Conservation (phyloP, 495 filamentous ascomycete species). For the Achaetomiella virescens region DNA sequence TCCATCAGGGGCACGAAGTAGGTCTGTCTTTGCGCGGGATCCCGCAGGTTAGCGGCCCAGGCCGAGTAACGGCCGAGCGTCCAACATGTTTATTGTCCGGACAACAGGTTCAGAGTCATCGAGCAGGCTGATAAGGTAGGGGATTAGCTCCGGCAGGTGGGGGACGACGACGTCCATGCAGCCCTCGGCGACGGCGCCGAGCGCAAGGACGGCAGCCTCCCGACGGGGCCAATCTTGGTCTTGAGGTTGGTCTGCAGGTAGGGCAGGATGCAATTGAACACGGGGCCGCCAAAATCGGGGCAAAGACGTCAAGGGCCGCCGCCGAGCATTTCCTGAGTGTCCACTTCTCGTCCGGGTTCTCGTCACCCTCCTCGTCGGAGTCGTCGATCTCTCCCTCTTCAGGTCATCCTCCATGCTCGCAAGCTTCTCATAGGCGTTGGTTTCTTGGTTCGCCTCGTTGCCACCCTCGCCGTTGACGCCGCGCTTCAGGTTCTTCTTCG, state of each 20-base stretch:
- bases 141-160: constrained; percentile 84
- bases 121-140: constrained; percentile 82
- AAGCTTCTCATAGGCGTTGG: constrained; percentile 44
- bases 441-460: constrained; percentile 47
- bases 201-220: constrained; percentile 89
- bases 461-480: constrained; percentile 43
- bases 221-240: constrained; percentile 87
- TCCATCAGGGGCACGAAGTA: constrained; percentile 98
- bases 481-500: constrained; percentile 56
- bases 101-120: constrained; percentile 87
- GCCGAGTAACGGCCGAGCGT: constrained; percentile 88
- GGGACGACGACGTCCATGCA: constrained; percentile 87
- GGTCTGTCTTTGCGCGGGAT: constrained; percentile 57
- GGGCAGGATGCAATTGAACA: constrained; percentile 86
- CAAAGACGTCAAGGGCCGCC: constrained; percentile 89
- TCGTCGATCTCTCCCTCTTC: constrained; percentile 83
- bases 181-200: constrained; percentile 92
- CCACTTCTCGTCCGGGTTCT: constrained; percentile 89
- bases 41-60: constrained; percentile 77
- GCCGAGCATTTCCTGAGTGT: constrained; percentile 96
- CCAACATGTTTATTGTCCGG: constrained; percentile 96
- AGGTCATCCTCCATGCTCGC: constrained; percentile 61
- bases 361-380: constrained; percentile 65
- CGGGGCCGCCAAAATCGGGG: constrained; percentile 77
- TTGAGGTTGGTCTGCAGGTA: constrained; percentile 87